Conservation (phyloP, 768 basidiomycete genomes). For the Phaeolepiota aurea region DNA sequence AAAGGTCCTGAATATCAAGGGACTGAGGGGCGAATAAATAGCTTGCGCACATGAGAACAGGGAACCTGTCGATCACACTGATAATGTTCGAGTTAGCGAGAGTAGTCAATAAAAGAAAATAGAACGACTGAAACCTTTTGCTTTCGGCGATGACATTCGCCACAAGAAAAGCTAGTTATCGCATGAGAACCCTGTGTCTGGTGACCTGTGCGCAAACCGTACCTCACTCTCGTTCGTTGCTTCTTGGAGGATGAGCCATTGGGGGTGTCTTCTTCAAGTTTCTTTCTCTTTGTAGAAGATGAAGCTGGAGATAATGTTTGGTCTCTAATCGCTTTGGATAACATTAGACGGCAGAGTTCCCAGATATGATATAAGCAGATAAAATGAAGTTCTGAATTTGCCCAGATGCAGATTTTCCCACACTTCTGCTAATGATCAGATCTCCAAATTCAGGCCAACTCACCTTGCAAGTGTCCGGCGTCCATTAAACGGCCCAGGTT, state of each 20-base stretch:
- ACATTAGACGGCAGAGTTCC: not conserved
- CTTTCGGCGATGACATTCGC: constrained; percentile 83
- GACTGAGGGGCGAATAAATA: constrained; percentile 6
- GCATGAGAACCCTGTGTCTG: constrained; percentile 7
- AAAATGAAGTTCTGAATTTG: not conserved
- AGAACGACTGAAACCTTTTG: constrained; percentile 54
- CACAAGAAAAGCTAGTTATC: constrained; percentile 63
- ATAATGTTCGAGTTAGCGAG: no score
- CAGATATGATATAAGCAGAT: no score
- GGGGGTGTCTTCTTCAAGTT: constrained; percentile 51
- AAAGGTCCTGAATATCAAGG: constrained; percentile 10
- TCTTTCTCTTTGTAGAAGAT: constrained; percentile 47
- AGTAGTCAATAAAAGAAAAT: constrained; percentile 5
- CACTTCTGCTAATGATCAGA: not conserved
- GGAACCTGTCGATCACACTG: constrained; percentile 84
- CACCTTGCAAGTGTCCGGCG: no score
- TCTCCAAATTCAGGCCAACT: not conserved
- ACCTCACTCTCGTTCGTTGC: constrained; percentile 73
- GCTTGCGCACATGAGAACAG: constrained; percentile 72
- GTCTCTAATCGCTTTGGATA: constrained; percentile 9
- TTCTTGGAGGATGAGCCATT: constrained; percentile 47
- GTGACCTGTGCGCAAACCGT: constrained; percentile 10
- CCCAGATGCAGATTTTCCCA: not conserved
- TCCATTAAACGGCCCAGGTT: not conserved
- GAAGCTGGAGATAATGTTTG: constrained; percentile 16